These are phyloP conservation scores for Pseudopithomyces chartarum DNA, from an alignment of 2,329 filamentous ascomycete genomes.

Conservation along the genomic window DNA sequence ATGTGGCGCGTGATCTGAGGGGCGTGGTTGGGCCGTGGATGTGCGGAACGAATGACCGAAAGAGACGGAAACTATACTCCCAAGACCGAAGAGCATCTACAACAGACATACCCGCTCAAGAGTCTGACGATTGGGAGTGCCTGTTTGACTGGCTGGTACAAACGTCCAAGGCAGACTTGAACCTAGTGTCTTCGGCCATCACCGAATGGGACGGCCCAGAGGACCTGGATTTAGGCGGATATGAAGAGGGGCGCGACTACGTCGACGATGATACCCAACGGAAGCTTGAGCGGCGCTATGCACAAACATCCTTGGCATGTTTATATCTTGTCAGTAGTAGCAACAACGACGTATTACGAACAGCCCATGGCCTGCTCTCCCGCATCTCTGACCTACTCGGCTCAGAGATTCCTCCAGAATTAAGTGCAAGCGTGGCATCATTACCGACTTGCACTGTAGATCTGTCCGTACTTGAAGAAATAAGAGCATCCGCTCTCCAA, in stretches of 20 bases:
- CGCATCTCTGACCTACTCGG: slow-evolving; percentile 66
- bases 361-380: slow-evolving; percentile 64
- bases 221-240: slow-evolving; percentile 71
- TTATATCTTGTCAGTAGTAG: slow-evolving; percentile 70
- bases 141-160: slow-evolving; percentile 69
- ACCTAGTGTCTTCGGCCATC: slow-evolving; percentile 65
- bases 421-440: slow-evolving; percentile 48
- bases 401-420: slow-evolving; percentile 60
- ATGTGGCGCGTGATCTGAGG: slow-evolving; percentile 67
- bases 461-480: slow-evolving; percentile 37
- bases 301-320: slow-evolving; percentile 68
- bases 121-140: slow-evolving; percentile 66
- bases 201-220: slow-evolving; percentile 75
- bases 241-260: slow-evolving; percentile 57
- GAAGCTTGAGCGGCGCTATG: slow-evolving; percentile 67
- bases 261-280: slow-evolving; percentile 65
- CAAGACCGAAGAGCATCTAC: slow-evolving; percentile 31
- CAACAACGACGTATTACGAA: slow-evolving; percentile 62
- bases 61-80: slow-evolving; percentile 50
- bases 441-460: slow-evolving; percentile 50
- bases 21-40: slow-evolving; percentile 76
- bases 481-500: slow-evolving; percentile 41
- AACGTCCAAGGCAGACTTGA: slow-evolving; percentile 65
- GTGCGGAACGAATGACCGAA: slow-evolving; percentile 67
- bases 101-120: slow-evolving; percentile 41